A percentile compares a stretch with the other conserved stretches of the same genome.
Conservation (phyloP, 495 filamentous ascomycete species). For the Cercophora newfieldiana region DNA sequence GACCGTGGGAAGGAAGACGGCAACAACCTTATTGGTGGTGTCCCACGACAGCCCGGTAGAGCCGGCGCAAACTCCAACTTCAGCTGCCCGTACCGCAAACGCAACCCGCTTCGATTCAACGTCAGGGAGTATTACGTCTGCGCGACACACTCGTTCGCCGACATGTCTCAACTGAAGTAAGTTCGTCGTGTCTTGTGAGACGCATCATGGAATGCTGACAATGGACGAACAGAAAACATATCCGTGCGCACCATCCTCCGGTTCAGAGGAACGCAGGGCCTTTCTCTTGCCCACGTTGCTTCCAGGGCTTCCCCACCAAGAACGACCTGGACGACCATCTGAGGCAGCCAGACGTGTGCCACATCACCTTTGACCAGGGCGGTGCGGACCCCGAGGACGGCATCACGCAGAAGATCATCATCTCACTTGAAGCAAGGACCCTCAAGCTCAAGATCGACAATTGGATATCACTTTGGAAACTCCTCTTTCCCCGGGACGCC, state of each 20-base stretch:
- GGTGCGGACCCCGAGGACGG: conserved; percentile 33
- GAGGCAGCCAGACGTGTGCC: conserved; percentile 25
- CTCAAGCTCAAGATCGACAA: conserved; percentile 35
- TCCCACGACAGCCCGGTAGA: conserved; percentile 11
- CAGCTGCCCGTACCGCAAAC: conserved; percentile 41
- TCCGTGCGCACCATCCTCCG: conserved; percentile 35
- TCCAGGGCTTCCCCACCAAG: conserved; percentile 31
- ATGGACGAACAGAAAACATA: conserved; percentile 26
- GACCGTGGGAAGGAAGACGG: conserved; percentile 12
- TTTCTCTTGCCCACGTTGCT: conserved; percentile 31
- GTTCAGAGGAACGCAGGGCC: conserved; percentile 32
- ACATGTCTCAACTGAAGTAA: conserved; percentile 41
- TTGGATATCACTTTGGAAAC: conserved; percentile 33
- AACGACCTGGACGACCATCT: conserved; percentile 31
- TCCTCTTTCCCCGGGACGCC: conserved; percentile 29
- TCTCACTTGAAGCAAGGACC: conserved; percentile 31
- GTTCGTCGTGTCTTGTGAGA: background rate
- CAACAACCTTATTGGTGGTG: background rate
- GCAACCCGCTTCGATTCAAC: conserved; percentile 40
- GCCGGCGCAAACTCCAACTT: conserved; percentile 23
- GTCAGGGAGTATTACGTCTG: conserved; percentile 37
- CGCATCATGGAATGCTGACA: background rate
- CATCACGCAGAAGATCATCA: conserved; percentile 35
- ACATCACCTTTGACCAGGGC: conserved; percentile 26
- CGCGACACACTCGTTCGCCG: conserved; percentile 36